A percentile compares a stretch with the other conserved stretches of the same genome.
These are phyloP conservation scores for Cyberlindnera galapagoensis DNA, from an alignment of 805 yeast genomes.

Conservation along the genomic window DNA sequence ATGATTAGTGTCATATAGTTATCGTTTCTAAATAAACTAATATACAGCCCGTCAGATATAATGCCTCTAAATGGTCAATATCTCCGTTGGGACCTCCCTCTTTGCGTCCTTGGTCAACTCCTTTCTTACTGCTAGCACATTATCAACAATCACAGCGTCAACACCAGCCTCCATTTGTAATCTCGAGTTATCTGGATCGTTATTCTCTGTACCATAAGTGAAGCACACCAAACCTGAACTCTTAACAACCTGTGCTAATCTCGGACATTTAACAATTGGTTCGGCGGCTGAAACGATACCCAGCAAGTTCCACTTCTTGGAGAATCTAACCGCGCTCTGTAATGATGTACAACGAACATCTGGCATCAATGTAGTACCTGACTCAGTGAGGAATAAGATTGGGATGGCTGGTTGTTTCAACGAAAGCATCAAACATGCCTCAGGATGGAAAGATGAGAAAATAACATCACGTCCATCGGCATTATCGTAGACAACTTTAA, in stretches of 20 bases:
- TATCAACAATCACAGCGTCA: constrained; percentile 97
- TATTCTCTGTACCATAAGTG: constrained; percentile 81
- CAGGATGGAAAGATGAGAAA: constrained; percentile 93
- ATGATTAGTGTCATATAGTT: too few species aligned
- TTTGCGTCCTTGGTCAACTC: too few species aligned
- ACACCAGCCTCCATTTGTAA: constrained; percentile 91
- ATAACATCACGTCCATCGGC: constrained; percentile 78
- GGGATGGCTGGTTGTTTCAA: constrained; percentile 93
- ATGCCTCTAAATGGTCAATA: too few species aligned
- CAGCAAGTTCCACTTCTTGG: constrained; percentile 82
- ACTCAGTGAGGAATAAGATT: constrained; percentile 80
- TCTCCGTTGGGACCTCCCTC: too few species aligned
- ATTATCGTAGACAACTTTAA: constrained; percentile 72
- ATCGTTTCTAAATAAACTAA: too few species aligned
- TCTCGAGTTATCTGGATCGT: constrained; percentile 75
- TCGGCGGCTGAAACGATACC: constrained; percentile 89
- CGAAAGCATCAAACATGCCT: constrained; percentile 76
- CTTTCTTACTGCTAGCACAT: constrained; percentile 86
- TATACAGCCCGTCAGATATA: too few species aligned
- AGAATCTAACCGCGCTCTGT: constrained; percentile 87
- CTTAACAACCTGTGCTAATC: constrained; percentile 87
- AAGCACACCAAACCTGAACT: constrained; percentile 88
- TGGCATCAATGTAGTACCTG: constrained; percentile 82
- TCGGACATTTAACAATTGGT: constrained; percentile 83
- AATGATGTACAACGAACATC: constrained; percentile 83